Conservation (phyloP, 495 filamentous ascomycete genomes). For the Trichoderma reesei region DNA sequence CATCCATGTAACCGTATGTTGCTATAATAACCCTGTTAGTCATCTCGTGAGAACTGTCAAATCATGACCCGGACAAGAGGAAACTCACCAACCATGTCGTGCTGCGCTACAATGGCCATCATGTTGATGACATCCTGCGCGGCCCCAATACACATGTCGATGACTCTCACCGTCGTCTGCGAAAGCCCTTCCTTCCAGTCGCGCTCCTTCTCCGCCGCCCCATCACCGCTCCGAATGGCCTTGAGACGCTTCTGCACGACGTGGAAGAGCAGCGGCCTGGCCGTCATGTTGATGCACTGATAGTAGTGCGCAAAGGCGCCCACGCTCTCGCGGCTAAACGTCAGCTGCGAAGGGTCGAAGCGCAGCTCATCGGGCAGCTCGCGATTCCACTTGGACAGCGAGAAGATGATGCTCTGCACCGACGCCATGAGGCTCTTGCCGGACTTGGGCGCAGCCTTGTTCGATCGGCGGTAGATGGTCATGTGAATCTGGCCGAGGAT, state of each 20-base stretch:
- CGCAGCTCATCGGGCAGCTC: slow-evolving; percentile 33
- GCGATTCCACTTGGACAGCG: slow-evolving; percentile 33
- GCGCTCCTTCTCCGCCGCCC: slow-evolving; percentile 14
- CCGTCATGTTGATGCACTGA: slow-evolving; percentile 44
- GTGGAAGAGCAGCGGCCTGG: slow-evolving; percentile 38
- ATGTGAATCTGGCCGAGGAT: slow-evolving; percentile 37
- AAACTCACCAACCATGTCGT: slow-evolving; percentile 33
- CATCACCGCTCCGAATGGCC: not conserved
- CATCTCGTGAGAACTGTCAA: too few relatives aligned
- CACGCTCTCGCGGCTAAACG: slow-evolving; percentile 34
- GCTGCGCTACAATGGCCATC: slow-evolving; percentile 35
- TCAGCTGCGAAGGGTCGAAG: slow-evolving; percentile 33
- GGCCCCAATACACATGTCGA: slow-evolving; percentile 38
- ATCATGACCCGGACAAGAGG: not conserved
- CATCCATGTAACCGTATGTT: slow-evolving; percentile 43
- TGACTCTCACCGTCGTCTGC: slow-evolving; percentile 33
- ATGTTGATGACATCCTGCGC: slow-evolving; percentile 38
- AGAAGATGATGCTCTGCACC: slow-evolving; percentile 36
- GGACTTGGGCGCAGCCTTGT: slow-evolving; percentile 19
- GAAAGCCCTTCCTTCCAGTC: slow-evolving; percentile 36
- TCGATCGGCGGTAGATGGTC: slow-evolving; percentile 39
- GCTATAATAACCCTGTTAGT: slow-evolving; percentile 20
- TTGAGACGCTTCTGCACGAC: slow-evolving; percentile 35
- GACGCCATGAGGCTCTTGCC: slow-evolving; percentile 35
- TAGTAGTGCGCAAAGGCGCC: slow-evolving; percentile 41